phyloP scores from a whole-genome alignment of 2,329 filamentous ascomycete species.

The Venturia pyrina region DNA sequence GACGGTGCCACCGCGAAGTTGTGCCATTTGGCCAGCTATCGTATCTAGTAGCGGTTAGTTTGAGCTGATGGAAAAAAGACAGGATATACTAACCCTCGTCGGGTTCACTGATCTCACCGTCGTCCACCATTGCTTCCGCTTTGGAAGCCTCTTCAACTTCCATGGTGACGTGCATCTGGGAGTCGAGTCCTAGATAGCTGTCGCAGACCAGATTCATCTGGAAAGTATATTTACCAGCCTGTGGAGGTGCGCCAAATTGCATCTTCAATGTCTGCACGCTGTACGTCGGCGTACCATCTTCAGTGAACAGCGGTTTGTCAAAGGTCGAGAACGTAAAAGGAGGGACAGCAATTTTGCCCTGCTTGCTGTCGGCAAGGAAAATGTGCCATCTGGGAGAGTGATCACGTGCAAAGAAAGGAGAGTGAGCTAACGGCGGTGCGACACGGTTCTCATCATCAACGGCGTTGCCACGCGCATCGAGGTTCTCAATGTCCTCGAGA shows the following conservation, averaged over 20 bases:
- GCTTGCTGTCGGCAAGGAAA: conserved; percentile 88
- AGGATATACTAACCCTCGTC: conserved; percentile 71
- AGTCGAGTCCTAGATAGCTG: conserved; percentile 89
- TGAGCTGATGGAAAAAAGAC: background rate
- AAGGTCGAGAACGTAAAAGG: conserved; percentile 93
- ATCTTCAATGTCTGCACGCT: conserved; percentile 94
- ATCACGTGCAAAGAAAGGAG: conserved; percentile 82
- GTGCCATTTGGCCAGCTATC: conserved; percentile 81
- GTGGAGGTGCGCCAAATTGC: conserved; percentile 89
- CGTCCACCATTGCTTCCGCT: conserved; percentile 66
- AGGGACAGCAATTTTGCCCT: conserved; percentile 91
- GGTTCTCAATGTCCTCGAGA: conserved; percentile 86
- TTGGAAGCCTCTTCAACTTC: conserved; percentile 83
- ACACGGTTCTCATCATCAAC: conserved; percentile 53
- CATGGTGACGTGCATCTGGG: conserved; percentile 80
- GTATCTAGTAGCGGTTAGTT: conserved; percentile 52
- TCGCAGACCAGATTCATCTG: conserved; percentile 91
- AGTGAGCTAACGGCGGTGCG: conserved; percentile 76
- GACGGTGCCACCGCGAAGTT: conserved; percentile 60
- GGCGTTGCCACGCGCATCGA: conserved; percentile 70
- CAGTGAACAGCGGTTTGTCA: conserved; percentile 76
- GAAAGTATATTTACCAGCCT: conserved; percentile 88
- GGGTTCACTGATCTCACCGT: conserved; percentile 95
- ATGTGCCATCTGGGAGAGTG: conserved; percentile 88
- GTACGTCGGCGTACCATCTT: conserved; percentile 77